Evolutionary conservation across 306 rosid species (phyloP).

Genomic region (Cicer pinnatifidum): DNA sequence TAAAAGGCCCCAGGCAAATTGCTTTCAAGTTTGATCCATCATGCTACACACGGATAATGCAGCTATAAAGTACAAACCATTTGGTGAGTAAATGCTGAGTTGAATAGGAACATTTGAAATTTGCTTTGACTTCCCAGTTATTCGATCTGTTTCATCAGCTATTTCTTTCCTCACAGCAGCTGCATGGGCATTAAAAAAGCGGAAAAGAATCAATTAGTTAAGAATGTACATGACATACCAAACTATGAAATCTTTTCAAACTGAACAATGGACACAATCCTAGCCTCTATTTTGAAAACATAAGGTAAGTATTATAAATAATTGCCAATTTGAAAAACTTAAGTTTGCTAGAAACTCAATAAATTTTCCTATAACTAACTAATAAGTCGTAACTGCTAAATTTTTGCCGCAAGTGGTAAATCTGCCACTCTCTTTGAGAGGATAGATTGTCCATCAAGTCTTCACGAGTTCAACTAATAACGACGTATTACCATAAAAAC

Average conservation of each 20-base stretch:
- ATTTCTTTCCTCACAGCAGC: slow-evolving; percentile 95
- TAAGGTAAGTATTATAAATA: background rate
- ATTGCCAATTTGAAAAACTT: background rate
- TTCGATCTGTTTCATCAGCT: slow-evolving; percentile 95
- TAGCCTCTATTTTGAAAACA: slow-evolving; percentile 19
- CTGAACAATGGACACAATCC: slow-evolving; percentile 27
- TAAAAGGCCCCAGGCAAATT: slow-evolving; percentile 27
- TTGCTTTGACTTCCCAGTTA: slow-evolving; percentile 89
- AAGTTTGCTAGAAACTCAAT: slow-evolving; percentile 9
- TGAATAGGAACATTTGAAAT: slow-evolving; percentile 94
- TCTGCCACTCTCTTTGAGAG: background rate
- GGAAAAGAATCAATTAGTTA: slow-evolving; percentile 23
- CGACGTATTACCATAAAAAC: slow-evolving; percentile 17
- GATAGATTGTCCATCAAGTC: slow-evolving; percentile 9
- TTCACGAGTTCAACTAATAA: slow-evolving; percentile 18
- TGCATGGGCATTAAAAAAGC: slow-evolving; percentile 48
- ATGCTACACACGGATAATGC: slow-evolving; percentile 25
- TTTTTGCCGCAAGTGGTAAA: background rate
- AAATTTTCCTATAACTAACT: background rate
- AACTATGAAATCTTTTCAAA: background rate
- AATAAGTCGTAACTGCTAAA: background rate
- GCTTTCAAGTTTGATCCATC: slow-evolving; percentile 20
- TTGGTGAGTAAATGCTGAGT: slow-evolving; percentile 96
- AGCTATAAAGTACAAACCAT: slow-evolving; percentile 62
- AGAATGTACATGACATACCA: background rate